A percentile compares a stretch with the other conserved stretches of the same genome.
Conservation (phyloP, 2,329 filamentous ascomycete species). For the Fusarium pseudocircinatum region DNA sequence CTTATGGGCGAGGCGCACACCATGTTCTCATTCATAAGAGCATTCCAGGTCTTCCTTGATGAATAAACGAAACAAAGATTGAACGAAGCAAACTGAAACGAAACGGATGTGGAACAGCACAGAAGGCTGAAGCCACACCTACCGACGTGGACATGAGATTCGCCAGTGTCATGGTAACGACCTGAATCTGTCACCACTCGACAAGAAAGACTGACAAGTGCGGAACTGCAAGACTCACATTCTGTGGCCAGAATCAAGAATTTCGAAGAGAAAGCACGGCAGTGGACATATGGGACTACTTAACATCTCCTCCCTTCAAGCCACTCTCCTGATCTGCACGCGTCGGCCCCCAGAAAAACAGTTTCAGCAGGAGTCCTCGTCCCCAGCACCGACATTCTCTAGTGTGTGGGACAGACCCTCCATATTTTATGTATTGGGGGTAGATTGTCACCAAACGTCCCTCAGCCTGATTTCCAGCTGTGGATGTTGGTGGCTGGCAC, state of each 20-base stretch:
- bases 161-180: not conserved
- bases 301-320: not conserved
- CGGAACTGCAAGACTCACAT: not conserved
- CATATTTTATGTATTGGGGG: not conserved
- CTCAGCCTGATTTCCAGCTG: not conserved
- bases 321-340: not conserved
- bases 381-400: not conserved
- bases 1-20: not conserved
- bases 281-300: conserved; percentile 1
- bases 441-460: not conserved
- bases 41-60: not conserved
- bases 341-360: not conserved
- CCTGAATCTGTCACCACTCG: not conserved
- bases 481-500: not conserved
- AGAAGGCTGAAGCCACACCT: not conserved
- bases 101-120: not conserved
- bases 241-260: not conserved
- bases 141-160: not conserved
- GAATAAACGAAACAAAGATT: not conserved
- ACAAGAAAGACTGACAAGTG: not conserved
- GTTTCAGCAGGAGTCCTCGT: not conserved
- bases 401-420: not conserved
- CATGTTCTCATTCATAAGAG: not conserved
- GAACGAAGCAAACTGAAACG: not conserved
- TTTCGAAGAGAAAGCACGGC: not conserved